Evolutionary conservation across 495 filamentous ascomycete genomes (phyloP), one percentile per base, ranked within the genome.

Genomic region (Emericellopsis terricola): DNA sequence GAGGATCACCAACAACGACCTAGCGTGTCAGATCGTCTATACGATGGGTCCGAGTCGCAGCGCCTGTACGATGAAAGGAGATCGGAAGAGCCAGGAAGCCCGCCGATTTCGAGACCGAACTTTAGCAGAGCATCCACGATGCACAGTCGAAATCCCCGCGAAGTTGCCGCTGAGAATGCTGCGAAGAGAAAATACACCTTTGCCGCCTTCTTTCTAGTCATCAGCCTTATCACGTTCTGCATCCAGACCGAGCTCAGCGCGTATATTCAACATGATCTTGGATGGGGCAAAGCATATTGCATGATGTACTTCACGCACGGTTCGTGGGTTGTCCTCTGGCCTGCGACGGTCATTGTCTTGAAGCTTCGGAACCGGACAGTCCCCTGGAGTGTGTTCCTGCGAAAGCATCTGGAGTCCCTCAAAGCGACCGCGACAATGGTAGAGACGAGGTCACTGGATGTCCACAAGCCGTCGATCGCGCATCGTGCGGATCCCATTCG

Each of bases 221-320:
- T 92, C 38, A 86, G 77, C 44, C 57, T 97, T 45, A 56, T 86
- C 14, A 73, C 76, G 46, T 97, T 97, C 54, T 61, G 59, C 19
- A 57, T 94, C 4, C 89, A 97, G 64, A 94, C 89, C 4, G 86
- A 94, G 61, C 84, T 92, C 10, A 85, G 89, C 3, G 74, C 85
- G 6, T 86, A 94, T 51, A 84, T 97, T 27, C 83, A 94, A 52
- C 71, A 82, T 53, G 74, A 85, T 27, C 51, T 94, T 38, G 65
- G 71, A 20, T 97, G 89, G 89, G 72, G 87, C 50, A 96, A 97
- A 57, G 77, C 87, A 16, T 97, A 94, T 61, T 85, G 78, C 62
- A 97, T 97, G 89, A 66, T 97, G 68, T 97, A 91, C 52, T 57
- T 97, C 30, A 97, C 87, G 1, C 89, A 97, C 59, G 76, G 85